Base-by-base conservation (phyloP, 148 eudicot genomes). In the Gaultheria prostrata region DNA sequence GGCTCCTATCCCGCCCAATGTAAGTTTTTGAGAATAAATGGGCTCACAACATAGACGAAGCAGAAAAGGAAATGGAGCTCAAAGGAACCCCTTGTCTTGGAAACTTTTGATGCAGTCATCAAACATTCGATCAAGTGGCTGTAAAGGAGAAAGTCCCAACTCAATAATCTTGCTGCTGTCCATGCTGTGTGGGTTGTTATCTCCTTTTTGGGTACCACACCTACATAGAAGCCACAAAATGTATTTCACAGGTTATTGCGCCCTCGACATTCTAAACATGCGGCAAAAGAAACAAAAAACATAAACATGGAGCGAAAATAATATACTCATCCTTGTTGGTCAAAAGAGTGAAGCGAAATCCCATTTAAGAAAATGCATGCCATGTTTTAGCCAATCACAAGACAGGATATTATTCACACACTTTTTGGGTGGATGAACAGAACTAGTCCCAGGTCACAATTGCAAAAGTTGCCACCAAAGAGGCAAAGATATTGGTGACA, bases 71-170 rank as follows among this genome's bases (percentile, higher is more conserved):
- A 51, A 57, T 49, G 26, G 54, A 65, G 54, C 48, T 86, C 80
- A 86, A 6, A 91, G 87, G 74, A 93, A 88, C 21, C 97, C 99
- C 82, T 89, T 94, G 8, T 90, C 90, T 79, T 93, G 98, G 85
- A 96, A 94, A 85, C 97, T 94, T 79, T 63, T 86, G 84, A 96
- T 88, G 89, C 97, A 96, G 78, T 96, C 97, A 83, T 94, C 97
- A 82, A 96, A 96, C 99, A 96, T 96, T 83, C 91, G 88, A 72
- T 89, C 89, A 80, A 96, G 89, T 15, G 94, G 39, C 87, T 90
- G 93, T 65, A 94, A 84, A 24, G 91, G 91, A 79, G 98, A 90
- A 75, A 94, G 88, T 79, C 98, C 97, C 82, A 96, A 72, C 43
- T 90, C 70, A 63, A 88, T 26, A 46, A 92, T 92, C 93, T 96